These are phyloP conservation scores for Paecilomyces formosus DNA, from an alignment of 2,329 filamentous ascomycete genomes.

Conservation along the genomic window DNA sequence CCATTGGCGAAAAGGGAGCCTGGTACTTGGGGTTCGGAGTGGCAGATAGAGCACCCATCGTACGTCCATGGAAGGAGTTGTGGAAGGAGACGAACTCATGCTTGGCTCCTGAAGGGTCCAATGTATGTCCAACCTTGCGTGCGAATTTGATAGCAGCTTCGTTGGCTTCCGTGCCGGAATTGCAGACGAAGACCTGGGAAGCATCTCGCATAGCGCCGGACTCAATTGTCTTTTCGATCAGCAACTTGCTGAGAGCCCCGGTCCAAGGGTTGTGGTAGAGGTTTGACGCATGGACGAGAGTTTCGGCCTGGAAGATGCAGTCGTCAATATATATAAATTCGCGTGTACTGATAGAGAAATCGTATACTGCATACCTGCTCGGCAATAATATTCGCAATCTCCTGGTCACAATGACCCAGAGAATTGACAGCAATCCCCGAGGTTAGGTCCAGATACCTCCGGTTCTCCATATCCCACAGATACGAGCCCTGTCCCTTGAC, in stretches of 20 bases:
- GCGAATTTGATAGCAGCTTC: conserved; percentile 97
- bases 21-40: conserved; percentile 99
- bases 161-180: conserved; percentile 94
- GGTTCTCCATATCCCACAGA: conserved; percentile 82
- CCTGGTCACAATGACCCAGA: conserved; percentile 81
- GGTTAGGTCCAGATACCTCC: conserved; percentile 88
- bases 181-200: conserved; percentile 80
- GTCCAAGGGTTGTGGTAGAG: conserved; percentile 97
- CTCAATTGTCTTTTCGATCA: conserved; percentile 72
- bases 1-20: conserved; percentile 87
- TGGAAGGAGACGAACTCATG: conserved; percentile 83
- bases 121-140: conserved; percentile 74
- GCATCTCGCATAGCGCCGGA: conserved; percentile 78
- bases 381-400: conserved; percentile 64
- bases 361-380: conserved; percentile 57
- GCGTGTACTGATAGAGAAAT: conserved; percentile 1
- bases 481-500: conserved; percentile 80
- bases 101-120: conserved; percentile 66
- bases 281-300: conserved; percentile 86
- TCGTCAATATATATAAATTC: conserved; percentile 16
- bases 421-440: conserved; percentile 93
- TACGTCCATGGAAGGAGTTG: conserved; percentile 90
- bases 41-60: conserved; percentile 90
- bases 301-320: conserved; percentile 46
- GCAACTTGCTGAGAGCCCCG: conserved; percentile 73